Base-by-base conservation (phyloP, 495 filamentous ascomycete genomes). In the Beverwykella pulmonaria region DNA sequence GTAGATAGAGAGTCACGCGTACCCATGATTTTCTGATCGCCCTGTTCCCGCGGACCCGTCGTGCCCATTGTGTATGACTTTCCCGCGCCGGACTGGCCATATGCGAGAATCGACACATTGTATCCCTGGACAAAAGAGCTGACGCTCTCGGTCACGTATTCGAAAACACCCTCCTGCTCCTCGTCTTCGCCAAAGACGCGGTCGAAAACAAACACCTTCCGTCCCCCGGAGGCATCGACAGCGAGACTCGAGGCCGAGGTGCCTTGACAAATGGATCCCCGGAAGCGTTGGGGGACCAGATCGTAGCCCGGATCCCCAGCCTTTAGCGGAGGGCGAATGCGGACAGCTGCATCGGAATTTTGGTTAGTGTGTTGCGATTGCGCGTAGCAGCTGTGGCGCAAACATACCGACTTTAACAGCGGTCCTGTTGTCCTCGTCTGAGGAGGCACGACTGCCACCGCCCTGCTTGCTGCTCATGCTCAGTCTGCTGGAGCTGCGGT, bases 31-130 rank as follows among this genome's bases (percentile, higher is more conserved):
- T 88, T 83, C 49, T 82, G 57, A 71, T 93, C 81, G n/a, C 80
- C 82, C 72, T 97, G 91, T 73, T 97, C 93, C 20, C 74, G 78
- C 8, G 95, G 93, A 2, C 93, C 92, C 2, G 94, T 90, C 1
- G 94, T 99, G 44, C 94, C 94, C 94, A 99, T 99, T 0, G 94
- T 99, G 75, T 97, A 98, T 1, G 94, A 99, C 79, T 99, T 99
- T 71, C 94, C 94, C n/a, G 94, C 92, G 39, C 94, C 94, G n/a
- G 94, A 99, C 80, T 99, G 94, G 70, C 94, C 94, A 71, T 99
- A 99, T 44, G 94, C 94, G 66, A 99, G 83, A 52, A 99, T 86
- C 14, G 94, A 99, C 70, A 99, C 94, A 88, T 99, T 99, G 82
- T 97, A 99, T 41, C 94, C 94, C 75, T 96, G 91, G 8, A 95